A percentile compares a stretch with the other conserved stretches of the same genome.
Evolutionary conservation across 179 eudicot species (phyloP).

Genomic region (Spinacia oleracea): DNA sequence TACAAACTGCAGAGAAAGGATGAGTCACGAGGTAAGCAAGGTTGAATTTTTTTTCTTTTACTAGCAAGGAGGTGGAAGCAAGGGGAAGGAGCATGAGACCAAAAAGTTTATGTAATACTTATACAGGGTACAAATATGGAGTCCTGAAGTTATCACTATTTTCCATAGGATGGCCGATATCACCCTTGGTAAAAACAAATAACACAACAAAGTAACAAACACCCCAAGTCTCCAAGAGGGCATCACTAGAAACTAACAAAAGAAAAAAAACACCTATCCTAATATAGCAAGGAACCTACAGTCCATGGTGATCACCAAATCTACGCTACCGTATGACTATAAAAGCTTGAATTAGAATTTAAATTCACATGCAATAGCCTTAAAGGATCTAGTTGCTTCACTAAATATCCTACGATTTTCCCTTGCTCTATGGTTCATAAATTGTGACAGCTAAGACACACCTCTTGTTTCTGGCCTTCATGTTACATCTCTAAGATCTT

Average conservation of each 20-base stretch:
- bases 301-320: neutral
- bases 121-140: too few relatives aligned
- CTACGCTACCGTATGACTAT: neutral
- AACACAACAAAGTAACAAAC: too few relatives aligned
- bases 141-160: too few relatives aligned
- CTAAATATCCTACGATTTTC: neutral
- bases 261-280: neutral
- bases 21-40: too few relatives aligned
- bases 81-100: neutral
- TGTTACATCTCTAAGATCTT: too few relatives aligned
- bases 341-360: neutral
- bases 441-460: neutral
- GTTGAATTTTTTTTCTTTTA: too few relatives aligned
- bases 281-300: neutral
- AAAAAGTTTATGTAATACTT: neutral
- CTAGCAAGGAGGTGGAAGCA: neutral
- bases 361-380: neutral
- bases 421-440: neutral
- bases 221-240: neutral
- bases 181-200: too few relatives aligned
- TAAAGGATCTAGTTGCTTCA: too few relatives aligned
- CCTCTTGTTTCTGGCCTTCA: neutral
- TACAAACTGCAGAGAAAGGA: too few relatives aligned
- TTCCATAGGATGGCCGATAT: too few relatives aligned
- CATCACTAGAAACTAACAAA: neutral